These are phyloP conservation scores for Coniochaeta ligniaria DNA, from an alignment of 2,329 filamentous ascomycete genomes.

Conservation along the genomic window DNA sequence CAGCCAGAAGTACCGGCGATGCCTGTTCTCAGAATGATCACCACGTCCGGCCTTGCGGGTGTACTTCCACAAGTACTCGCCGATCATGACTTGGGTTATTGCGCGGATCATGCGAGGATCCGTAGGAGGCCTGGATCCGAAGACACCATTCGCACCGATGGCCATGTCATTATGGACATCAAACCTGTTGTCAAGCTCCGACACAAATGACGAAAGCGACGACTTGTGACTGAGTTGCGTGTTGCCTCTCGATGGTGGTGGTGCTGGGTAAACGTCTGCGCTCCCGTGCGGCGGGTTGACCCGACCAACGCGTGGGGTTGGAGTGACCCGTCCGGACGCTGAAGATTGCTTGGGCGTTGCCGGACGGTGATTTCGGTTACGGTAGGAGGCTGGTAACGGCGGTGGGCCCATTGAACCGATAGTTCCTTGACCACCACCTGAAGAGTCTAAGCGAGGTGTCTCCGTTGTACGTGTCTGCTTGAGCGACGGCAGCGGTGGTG, in stretches of 20 bases:
- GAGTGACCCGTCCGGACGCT: conserved; percentile 44
- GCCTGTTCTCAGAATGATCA: conserved; percentile 81
- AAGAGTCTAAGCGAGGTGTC: conserved; percentile 58
- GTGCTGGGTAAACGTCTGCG: conserved; percentile 27
- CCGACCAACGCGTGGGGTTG: conserved; percentile 46
- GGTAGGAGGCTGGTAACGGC: conserved; percentile 66
- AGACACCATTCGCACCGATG: conserved; percentile 43
- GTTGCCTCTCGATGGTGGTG: conserved; percentile 38
- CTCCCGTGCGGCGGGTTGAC: conserved; percentile 35
- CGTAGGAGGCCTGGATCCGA: conserved; percentile 55
- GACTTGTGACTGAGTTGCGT: conserved; percentile 54
- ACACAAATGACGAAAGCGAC: conserved; percentile 91
- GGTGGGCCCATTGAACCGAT: conserved; percentile 70
- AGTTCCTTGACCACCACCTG: conserved; percentile 27
- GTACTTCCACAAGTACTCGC: conserved; percentile 98
- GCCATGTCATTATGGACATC: conserved; percentile 60
- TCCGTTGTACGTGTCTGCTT: conserved; percentile 73
- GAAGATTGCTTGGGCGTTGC: conserved; percentile 52
- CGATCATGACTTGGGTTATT: conserved; percentile 99
- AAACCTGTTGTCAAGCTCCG: conserved; percentile 87
- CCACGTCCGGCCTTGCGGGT: conserved; percentile 88
- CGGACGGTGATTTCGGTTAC: conserved; percentile 40
- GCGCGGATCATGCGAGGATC: conserved; percentile 98
- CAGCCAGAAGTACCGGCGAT: conserved; percentile 97
- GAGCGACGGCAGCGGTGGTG: conserved; percentile 15